phyloP scores from a whole-genome alignment of 2,329 filamentous ascomycete genomes.

The Huntiella bhutanensis region DNA sequence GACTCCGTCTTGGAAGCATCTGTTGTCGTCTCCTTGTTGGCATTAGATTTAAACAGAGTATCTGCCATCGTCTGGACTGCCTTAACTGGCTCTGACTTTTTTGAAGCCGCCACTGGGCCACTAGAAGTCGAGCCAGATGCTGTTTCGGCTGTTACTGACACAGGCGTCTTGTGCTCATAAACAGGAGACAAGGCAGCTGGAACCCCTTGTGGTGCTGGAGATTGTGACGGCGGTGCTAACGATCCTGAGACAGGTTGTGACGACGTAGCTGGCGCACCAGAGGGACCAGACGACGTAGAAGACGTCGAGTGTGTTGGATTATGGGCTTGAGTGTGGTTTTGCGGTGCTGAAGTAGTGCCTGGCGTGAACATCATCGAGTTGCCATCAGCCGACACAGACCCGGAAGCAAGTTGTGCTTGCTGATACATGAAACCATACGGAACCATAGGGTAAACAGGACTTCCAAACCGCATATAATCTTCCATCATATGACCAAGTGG shows the following conservation, averaged over 20 bases:
- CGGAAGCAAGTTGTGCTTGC: neutral
- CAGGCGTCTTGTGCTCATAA: conserved; percentile 6
- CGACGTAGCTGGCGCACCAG: neutral
- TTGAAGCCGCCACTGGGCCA: neutral
- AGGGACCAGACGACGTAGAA: too few relatives aligned
- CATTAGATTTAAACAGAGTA: neutral
- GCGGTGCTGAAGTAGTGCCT: neutral
- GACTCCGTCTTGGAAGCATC: conserved; percentile 1
- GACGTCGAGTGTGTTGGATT: neutral
- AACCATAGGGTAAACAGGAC: too few relatives aligned
- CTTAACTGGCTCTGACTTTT: neutral
- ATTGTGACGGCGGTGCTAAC: neutral
- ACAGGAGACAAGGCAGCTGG: conserved; percentile 4
- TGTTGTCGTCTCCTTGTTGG: neutral
- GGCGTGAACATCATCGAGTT: too few relatives aligned
- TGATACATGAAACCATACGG: conserved; percentile 1
- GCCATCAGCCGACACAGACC: too few relatives aligned
- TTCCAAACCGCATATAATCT: neutral
- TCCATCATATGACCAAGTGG: conserved; percentile 1
- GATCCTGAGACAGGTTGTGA: neutral
- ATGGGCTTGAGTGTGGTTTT: neutral
- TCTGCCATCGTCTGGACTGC: neutral
- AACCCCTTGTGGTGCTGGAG: neutral
- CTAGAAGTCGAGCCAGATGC: neutral
- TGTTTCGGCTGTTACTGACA: neutral